Conservation (phyloP, 2,329 filamentous ascomycete species). For the Claviceps citrina region DNA sequence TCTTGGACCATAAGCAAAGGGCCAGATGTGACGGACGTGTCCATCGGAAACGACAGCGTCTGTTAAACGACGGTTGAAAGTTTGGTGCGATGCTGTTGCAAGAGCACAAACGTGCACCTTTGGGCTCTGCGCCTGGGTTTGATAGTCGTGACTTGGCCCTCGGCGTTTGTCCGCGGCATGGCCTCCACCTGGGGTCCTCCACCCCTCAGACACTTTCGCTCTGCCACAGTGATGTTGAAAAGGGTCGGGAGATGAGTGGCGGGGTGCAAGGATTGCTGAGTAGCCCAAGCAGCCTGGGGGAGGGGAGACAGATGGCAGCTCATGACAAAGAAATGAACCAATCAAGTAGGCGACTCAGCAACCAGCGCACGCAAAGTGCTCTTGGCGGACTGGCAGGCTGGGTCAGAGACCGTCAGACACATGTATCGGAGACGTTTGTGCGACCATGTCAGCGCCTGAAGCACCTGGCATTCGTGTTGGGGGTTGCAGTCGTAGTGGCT, state of each 20-base stretch:
- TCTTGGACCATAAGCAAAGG: background rate
- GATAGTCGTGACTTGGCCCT: background rate
- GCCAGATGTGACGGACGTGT: background rate
- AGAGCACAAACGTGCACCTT: background rate
- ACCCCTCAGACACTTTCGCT: background rate
- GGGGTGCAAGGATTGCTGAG: background rate
- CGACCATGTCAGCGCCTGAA: background rate
- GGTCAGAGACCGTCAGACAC: background rate
- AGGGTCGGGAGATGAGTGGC: background rate
- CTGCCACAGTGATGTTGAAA: background rate
- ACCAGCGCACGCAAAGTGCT: background rate
- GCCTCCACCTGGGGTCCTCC: no score
- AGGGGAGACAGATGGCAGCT: no score
- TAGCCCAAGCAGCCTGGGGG: background rate
- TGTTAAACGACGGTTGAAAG: no score
- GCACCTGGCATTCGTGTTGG: no score
- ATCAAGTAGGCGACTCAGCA: background rate
- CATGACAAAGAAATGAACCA: no score
- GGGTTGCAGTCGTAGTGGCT: no score
- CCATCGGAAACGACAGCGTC: no score
- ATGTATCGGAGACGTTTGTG: background rate
- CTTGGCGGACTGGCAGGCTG: background rate
- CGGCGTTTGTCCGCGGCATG: background rate
- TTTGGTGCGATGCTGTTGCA: no score
- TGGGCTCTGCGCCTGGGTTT: background rate